Evolutionary conservation across 768 basidiomycete species (phyloP), one percentile per base, ranked within the genome.

Genomic region (Albatrellus ellisii): DNA sequence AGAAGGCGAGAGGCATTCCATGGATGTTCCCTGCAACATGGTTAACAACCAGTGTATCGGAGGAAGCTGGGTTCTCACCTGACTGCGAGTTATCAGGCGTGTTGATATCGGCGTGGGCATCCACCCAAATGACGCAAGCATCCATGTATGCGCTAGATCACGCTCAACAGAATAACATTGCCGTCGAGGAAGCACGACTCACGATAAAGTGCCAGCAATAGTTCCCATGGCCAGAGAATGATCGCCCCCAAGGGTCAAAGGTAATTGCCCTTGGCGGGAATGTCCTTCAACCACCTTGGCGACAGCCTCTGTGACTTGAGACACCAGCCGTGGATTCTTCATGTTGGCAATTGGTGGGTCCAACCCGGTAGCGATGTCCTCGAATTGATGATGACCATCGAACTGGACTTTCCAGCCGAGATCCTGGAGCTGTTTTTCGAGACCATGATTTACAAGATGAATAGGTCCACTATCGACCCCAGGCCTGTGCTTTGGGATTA

Each of bases 31-130:
- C 94, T 73, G 56, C 9, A 18, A 4, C 21, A 27, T 10, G 4
- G 3, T 20, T 25, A 24, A 9, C 4, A 25, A 4, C n/a, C 12
- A 12, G 12, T 11, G 6, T 24, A 39, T 12, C 11, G 22, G 14
- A 17, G 8, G 25, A 25, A 9, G 27, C 21, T 4, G 26, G 20
- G 4, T 26, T 53, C 63, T 42, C 56, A 74, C 82, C 82, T 52
- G 82, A 77, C 32, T 65, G 79, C 15, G 91, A 91, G 12, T 85
- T 76, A 43, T 81, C 75, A 9, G 72, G 63, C 5, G 92, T 95
- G 61, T 99, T 97, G 65, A 99, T 89, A 58, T 98, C 95, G 15
- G 90, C 83, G 54, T 97, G 95, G 2, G 95, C 95, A 57, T 99
- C 95, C 45, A 98, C 68, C 95, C 95, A 98, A 46, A 99, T 66